Conservation (phyloP, 805 yeast species). For the Candida koratica region DNA sequence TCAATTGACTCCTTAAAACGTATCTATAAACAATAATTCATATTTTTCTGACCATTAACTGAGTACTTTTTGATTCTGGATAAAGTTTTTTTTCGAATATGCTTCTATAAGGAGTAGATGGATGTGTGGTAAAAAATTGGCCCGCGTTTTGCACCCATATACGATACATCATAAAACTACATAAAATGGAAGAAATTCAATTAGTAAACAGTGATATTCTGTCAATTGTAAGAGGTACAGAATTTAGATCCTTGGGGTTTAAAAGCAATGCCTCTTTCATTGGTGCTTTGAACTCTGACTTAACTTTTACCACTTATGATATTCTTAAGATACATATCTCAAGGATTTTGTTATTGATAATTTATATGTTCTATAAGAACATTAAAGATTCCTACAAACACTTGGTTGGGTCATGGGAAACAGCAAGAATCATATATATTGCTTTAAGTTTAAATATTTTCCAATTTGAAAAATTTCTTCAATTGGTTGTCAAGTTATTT, state of each 20-base stretch:
- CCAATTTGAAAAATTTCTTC: constrained; percentile 10
- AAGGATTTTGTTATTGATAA: constrained; percentile 13
- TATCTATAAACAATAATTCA: too few species aligned
- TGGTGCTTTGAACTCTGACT: constrained; percentile 15
- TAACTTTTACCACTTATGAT: constrained; percentile 17
- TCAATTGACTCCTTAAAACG: too few species aligned
- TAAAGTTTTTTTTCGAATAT: too few species aligned
- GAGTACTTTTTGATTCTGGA: too few species aligned
- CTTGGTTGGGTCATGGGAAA: background rate
- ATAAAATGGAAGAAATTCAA: background rate
- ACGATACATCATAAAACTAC: background rate
- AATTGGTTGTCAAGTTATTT: constrained; percentile 7
- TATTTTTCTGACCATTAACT: too few species aligned
- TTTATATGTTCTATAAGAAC: background rate
- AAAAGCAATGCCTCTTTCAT: constrained; percentile 10
- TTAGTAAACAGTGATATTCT: background rate
- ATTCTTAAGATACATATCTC: constrained; percentile 18
- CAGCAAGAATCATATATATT: constrained; percentile 2
- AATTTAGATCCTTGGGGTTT: constrained; percentile 13
- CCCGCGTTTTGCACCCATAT: constrained; percentile 6
- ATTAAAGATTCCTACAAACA: background rate
- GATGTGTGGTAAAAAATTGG: too few species aligned
- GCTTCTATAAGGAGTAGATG: too few species aligned
- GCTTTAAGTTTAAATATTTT: constrained; percentile 4
- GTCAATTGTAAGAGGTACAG: background rate